Conservation (phyloP, 2,329 filamentous ascomycete genomes). For the Chaetothyriales sp. region DNA sequence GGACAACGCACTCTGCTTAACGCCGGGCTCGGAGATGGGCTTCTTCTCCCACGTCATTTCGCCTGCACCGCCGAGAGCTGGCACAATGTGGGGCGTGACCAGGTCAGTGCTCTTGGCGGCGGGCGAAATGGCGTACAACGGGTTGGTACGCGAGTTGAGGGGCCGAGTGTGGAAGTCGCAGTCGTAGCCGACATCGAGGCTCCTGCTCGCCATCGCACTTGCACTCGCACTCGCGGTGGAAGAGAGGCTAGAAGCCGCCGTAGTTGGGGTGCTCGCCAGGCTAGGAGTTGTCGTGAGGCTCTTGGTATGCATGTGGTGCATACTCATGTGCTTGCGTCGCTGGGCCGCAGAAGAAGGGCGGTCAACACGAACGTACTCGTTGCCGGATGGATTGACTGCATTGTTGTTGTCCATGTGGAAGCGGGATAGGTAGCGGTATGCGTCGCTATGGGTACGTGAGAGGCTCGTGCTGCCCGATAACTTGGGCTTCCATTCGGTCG, state of each 20-base stretch:
- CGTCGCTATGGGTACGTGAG: slow-evolving; percentile 23
- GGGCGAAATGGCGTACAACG: slow-evolving; percentile 22
- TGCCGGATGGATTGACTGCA: slow-evolving; percentile 4
- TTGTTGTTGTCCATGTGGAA: slow-evolving; percentile 23
- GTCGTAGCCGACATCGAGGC: slow-evolving; percentile 7
- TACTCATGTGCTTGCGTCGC: slow-evolving; percentile 22
- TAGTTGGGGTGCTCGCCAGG: slow-evolving; percentile 26
- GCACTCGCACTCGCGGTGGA: slow-evolving; percentile 22
- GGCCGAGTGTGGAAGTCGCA: slow-evolving; percentile 23
- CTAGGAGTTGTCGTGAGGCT: slow-evolving; percentile 7
- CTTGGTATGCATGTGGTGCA: slow-evolving; percentile 20
- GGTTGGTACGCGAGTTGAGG: slow-evolving; percentile 29
- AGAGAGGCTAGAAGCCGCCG: slow-evolving; percentile 27
- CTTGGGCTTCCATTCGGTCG: slow-evolving; percentile 38
- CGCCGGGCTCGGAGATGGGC: neutral
- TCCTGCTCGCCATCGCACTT: slow-evolving; percentile 5
- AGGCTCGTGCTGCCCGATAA: slow-evolving; percentile 20
- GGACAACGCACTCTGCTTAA: neutral
- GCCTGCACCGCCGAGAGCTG: slow-evolving; percentile 17
- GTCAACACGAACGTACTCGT: neutral
- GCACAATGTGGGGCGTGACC: slow-evolving; percentile 27
- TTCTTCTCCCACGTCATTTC: neutral
- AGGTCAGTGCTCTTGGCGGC: slow-evolving; percentile 25
- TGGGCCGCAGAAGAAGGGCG: slow-evolving; percentile 15
- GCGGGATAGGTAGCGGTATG: slow-evolving; percentile 31